phyloP scores from a whole-genome alignment of 345 rosid species.

The Brassica juncea region DNA sequence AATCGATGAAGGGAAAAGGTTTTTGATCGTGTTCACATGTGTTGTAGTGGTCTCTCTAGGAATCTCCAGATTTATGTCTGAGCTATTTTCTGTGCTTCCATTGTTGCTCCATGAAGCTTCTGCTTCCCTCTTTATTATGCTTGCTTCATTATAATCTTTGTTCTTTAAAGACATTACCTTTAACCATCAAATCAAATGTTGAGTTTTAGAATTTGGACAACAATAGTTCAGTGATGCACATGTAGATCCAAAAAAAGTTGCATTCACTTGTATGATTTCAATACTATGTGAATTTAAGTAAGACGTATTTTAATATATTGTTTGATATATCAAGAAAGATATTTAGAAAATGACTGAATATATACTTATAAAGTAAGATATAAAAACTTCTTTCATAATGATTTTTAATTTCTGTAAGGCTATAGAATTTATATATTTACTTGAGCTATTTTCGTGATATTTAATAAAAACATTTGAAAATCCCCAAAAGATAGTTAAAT shows the following conservation, averaged over 20 bases:
- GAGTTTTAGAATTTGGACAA: neutral
- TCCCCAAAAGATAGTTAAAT: too few species aligned
- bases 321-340: too few species aligned
- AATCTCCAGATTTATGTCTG: slow-evolving; percentile 51
- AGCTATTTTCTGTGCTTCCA: slow-evolving; percentile 56
- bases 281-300: neutral
- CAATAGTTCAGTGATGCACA: neutral
- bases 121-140: slow-evolving; percentile 53
- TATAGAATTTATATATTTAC: neutral
- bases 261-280: neutral
- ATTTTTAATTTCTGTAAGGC: neutral
- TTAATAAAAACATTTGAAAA: neutral
- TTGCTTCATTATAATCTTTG: slow-evolving; percentile 50
- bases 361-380: neutral
- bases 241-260: neutral
- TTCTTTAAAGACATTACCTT: slow-evolving; percentile 59
- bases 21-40: slow-evolving; percentile 47
- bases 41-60: slow-evolving; percentile 36
- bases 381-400: neutral
- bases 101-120: slow-evolving; percentile 77
- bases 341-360: neutral
- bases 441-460: neutral
- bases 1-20: slow-evolving; percentile 54
- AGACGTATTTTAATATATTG: neutral
- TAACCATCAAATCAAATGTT: slow-evolving; percentile 22